Evolutionary conservation across 495 filamentous ascomycete species (phyloP).

Genomic region (Ramalina peruviana): DNA sequence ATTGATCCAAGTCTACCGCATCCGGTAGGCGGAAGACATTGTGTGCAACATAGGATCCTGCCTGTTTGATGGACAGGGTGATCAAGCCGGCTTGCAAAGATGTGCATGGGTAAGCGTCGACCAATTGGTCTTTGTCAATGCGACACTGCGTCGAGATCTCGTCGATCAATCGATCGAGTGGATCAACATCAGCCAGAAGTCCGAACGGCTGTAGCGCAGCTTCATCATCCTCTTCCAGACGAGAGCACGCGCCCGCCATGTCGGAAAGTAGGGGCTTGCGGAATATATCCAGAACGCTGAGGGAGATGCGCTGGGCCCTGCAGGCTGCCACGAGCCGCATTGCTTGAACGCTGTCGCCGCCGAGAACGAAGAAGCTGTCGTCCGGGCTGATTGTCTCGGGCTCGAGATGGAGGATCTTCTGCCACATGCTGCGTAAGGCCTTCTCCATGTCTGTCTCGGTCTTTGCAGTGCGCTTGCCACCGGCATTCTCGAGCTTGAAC

Average conservation of each 20-base stretch:
- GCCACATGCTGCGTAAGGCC: conserved; percentile 21
- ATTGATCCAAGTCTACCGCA: conserved; percentile 29
- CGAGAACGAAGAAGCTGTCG: conserved; percentile 39
- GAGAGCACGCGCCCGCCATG: conserved; percentile 15
- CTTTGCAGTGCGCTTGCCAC: conserved; percentile 1
- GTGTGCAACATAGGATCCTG: conserved; percentile 39
- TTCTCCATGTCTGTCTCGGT: conserved; percentile 16
- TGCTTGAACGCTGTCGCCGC: conserved; percentile 39
- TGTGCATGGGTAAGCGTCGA: conserved; percentile 53
- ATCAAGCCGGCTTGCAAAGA: conserved; percentile 58
- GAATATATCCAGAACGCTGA: conserved; percentile 27
- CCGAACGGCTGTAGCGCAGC: conserved; percentile 28
- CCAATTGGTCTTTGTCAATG: conserved; percentile 27
- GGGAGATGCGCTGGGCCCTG: conserved; percentile 12
- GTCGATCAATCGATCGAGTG: conserved; percentile 23
- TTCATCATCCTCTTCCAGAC: neutral
- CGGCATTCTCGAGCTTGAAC: conserved; percentile 2
- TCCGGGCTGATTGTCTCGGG: conserved; percentile 18
- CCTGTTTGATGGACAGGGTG: conserved; percentile 41
- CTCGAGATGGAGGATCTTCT: conserved; percentile 14
- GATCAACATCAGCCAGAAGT: conserved; percentile 23
- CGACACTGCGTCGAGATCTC: conserved; percentile 32
- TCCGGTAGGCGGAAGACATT: conserved; percentile 30
- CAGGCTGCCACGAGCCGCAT: conserved; percentile 35
- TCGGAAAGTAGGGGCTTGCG: conserved; percentile 21